Evolutionary conservation across 352 stramenopile species (phyloP).

Genomic region (Stramenopiles sp.): DNA sequence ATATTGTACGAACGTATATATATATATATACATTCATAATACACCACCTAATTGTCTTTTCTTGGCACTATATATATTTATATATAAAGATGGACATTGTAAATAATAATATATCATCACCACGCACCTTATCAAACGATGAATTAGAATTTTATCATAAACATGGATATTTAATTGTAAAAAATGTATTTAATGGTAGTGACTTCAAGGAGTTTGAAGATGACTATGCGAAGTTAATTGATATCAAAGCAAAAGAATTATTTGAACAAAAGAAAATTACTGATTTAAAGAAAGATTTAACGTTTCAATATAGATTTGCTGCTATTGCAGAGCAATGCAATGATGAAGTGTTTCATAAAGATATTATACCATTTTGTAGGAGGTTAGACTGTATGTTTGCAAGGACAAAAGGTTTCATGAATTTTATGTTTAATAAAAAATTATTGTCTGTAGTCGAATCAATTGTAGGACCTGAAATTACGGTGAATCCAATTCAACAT

Average conservation of each 20-base stretch:
- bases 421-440: not conserved
- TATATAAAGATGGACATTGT: too few relatives aligned
- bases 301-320: not conserved
- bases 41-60: too few relatives aligned
- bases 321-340: not conserved
- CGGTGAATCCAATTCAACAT: not conserved
- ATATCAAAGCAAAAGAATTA: not conserved
- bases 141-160: not conserved
- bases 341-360: not conserved
- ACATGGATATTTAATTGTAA: not conserved
- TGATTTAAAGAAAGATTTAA: not conserved
- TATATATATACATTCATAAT: too few relatives aligned
- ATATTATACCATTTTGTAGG: not conserved
- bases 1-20: too few relatives aligned
- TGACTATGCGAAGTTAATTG: not conserved
- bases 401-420: not conserved
- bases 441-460: not conserved
- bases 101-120: too few relatives aligned
- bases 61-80: too few relatives aligned
- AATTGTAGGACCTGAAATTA: not conserved
- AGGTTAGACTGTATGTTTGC: not conserved
- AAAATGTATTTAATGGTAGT: not conserved
- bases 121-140: too few relatives aligned
- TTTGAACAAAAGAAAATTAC: not conserved
- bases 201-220: not conserved